Evolutionary conservation across 2,329 filamentous ascomycete genomes (phyloP).

Genomic region (Alternaria gaisen): DNA sequence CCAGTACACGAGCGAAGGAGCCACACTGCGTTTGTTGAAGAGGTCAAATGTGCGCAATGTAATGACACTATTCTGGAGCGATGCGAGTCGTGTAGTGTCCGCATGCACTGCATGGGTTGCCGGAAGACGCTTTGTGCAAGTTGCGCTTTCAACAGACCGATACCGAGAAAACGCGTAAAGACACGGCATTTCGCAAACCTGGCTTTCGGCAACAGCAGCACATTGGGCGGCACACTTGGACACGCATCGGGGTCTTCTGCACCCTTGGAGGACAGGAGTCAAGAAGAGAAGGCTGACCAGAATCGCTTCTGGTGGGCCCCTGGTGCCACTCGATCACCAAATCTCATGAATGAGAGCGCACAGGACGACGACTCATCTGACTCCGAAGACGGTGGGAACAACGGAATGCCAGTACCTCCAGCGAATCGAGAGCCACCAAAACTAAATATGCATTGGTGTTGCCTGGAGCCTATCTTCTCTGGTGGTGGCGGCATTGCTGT

Average conservation of each 20-base stretch:
- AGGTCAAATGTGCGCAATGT: conserved; percentile 64
- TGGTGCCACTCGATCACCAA: conserved; percentile 63
- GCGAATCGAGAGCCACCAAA: conserved; percentile 55
- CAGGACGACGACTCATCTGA: conserved; percentile 51
- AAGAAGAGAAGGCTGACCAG: conserved; percentile 30
- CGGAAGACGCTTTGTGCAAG: conserved; percentile 68
- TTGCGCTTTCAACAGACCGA: conserved; percentile 65
- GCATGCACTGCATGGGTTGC: conserved; percentile 70
- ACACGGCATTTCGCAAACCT: conserved; percentile 50
- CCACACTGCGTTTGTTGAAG: conserved; percentile 62
- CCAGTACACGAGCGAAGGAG: conserved; percentile 64
- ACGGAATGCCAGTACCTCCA: conserved; percentile 47
- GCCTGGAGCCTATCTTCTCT: conserved; percentile 67
- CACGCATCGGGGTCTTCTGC: conserved; percentile 42
- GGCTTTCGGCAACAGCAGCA: conserved; percentile 45
- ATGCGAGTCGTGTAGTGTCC: conserved; percentile 68
- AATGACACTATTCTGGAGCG: conserved; percentile 62
- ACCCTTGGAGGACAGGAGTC: conserved; percentile 34
- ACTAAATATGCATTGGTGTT: conserved; percentile 68
- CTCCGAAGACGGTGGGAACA: conserved; percentile 48
- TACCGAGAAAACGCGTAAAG: conserved; percentile 55
- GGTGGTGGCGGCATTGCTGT: conserved; percentile 68
- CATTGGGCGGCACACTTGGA: conserved; percentile 36
- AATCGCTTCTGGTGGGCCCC: conserved; percentile 68
- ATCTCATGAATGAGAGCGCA: conserved; percentile 64